Conservation (phyloP, 805 yeast genomes). For the Suhomyces sp. region DNA sequence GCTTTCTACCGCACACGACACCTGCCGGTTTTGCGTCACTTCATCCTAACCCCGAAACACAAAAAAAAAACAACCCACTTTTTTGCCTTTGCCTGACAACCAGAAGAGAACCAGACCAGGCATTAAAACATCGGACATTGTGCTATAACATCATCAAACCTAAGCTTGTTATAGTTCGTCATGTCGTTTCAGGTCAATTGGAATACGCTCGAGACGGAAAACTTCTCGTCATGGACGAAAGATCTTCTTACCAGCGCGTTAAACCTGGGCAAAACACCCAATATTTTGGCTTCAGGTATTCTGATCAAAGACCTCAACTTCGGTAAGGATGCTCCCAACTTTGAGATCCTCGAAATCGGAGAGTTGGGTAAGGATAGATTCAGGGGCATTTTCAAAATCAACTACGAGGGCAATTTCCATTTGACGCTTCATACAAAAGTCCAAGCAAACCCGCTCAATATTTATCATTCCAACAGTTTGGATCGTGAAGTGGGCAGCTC, state of each 20-base stretch:
- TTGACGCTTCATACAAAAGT: slow-evolving; percentile 74
- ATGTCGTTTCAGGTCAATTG: slow-evolving; percentile 83
- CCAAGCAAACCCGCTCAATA: slow-evolving; percentile 79
- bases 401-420: slow-evolving; percentile 72
- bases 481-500: slow-evolving; percentile 33
- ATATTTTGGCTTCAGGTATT: slow-evolving; percentile 66
- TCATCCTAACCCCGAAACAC: background rate
- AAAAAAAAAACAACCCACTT: background rate
- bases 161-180: background rate
- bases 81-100: background rate
- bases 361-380: slow-evolving; percentile 74
- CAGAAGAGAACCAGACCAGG: background rate
- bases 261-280: slow-evolving; percentile 70
- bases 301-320: slow-evolving; percentile 65
- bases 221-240: slow-evolving; percentile 58
- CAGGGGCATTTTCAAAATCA: slow-evolving; percentile 77
- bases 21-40: background rate
- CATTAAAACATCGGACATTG: too few relatives aligned
- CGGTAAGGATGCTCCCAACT: slow-evolving; percentile 70
- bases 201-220: slow-evolving; percentile 67
- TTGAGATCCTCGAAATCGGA: slow-evolving; percentile 80
- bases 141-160: too few relatives aligned
- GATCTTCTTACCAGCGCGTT: slow-evolving; percentile 68
- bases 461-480: slow-evolving; percentile 48
- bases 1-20: background rate